Evolutionary conservation across 495 filamentous ascomycete species (phyloP).

Genomic region (Extremus antarcticus): DNA sequence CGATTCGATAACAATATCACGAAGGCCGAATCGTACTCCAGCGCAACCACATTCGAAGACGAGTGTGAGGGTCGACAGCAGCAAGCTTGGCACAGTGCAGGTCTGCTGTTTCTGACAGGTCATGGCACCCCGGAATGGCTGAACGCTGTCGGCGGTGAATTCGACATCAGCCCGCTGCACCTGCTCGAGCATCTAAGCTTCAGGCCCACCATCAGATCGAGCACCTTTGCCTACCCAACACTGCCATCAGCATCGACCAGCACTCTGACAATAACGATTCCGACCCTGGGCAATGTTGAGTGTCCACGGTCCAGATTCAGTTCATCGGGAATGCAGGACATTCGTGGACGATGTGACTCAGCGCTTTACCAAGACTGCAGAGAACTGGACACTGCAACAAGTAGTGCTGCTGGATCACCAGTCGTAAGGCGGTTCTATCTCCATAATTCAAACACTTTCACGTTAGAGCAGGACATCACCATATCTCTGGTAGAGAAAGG

Average conservation of each 20-base stretch:
- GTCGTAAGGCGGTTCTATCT: neutral
- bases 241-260: neutral
- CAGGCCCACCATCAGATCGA: neutral
- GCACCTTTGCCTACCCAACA: neutral
- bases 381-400: neutral
- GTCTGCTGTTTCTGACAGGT: neutral
- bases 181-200: neutral
- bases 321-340: neutral
- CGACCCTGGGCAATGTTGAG: neutral
- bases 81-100: neutral
- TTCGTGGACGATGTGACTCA: neutral
- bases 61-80: neutral
- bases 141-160: neutral
- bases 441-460: neutral
- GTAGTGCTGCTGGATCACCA: neutral
- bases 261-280: neutral
- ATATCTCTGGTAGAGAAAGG: neutral
- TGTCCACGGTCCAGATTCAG: neutral
- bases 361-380: neutral
- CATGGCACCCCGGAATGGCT: neutral
- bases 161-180: neutral
- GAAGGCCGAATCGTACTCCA: neutral
- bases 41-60: neutral
- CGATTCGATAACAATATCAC: neutral
- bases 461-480: neutral